These are phyloP conservation scores for Termitomyces sp. DNA, from an alignment of 768 basidiomycete species.

Conservation along the genomic window DNA sequence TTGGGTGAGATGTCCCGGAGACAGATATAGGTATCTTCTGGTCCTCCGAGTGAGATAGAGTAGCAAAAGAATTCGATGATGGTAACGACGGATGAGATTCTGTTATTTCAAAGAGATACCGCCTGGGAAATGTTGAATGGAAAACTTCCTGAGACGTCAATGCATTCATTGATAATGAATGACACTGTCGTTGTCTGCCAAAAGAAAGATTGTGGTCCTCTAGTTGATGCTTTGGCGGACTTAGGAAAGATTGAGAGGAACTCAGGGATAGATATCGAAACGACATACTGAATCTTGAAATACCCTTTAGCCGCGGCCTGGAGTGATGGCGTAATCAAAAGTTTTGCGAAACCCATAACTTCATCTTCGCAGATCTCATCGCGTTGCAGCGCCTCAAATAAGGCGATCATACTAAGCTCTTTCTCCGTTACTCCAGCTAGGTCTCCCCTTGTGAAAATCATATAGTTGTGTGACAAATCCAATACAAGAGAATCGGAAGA, in stretches of 20 bases:
- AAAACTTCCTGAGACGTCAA: neutral
- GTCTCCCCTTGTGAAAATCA: neutral
- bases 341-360: neutral
- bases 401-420: slow-evolving; percentile 1
- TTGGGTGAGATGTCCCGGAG: neutral
- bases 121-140: neutral
- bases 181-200: neutral
- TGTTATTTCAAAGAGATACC: neutral
- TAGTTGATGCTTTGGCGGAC: neutral
- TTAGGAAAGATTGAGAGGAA: neutral
- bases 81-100: neutral
- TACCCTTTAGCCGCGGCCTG: neutral
- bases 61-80: neutral
- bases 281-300: neutral
- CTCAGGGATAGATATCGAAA: neutral
- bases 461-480: slow-evolving; percentile 1
- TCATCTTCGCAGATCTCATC: slow-evolving; percentile 1
- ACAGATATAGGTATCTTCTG: neutral
- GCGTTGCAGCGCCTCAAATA: neutral
- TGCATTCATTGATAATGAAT: no score
- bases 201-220: neutral
- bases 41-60: neutral
- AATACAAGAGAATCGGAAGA: neutral
- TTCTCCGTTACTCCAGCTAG: neutral
- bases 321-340: neutral